Base-by-base conservation (phyloP, 768 basidiomycete genomes). In the Tulasnella sp. region DNA sequence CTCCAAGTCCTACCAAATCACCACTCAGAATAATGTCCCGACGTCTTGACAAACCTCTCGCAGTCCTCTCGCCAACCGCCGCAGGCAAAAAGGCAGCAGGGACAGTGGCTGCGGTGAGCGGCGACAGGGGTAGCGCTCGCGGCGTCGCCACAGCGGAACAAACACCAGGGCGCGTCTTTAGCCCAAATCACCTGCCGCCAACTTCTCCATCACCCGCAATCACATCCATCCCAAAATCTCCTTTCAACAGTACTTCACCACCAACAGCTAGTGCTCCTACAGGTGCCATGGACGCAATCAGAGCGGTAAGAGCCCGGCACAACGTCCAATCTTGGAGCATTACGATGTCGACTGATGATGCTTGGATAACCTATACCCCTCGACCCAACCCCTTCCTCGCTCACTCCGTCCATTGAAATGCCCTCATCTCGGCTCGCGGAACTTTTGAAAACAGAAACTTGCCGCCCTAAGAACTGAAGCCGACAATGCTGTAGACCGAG, bases 401-500 rank as follows among this genome's bases (percentile, higher is more conserved):
- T 9, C 27, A 40, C 39, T 36, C 19, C 68, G 12, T 40, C 9
- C 5, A 31, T 19, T 24, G 0, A 27, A 19, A 31, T 14, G 27
- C 56, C 31, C 42, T 68, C 62, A 5, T 14, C 62, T 19, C 62
- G 31, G 7, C n/a, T 68, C 62, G 9, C 27, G 10, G 16, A 52
- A 9, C 12, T 7, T 19, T 75, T 52, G 52, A 19, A 18, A 16
- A n/a, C 82, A 87, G 86, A 85, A 83, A 81, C 87, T 98, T 87
- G 89, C 85, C 84, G 81, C 87, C 68, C 91, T 98, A 82, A 95
- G 96, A 81, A 84, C 85, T 48, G 97, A 99, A 88, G 96, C 95
- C 76, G 98, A 99, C 85, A 84, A 83, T 75, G 93, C 95, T 58
- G 86, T 93, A 78, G 84, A 86, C 36, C 94, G 98, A 78, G 98